Evolutionary conservation across 1,284 basidiomycete species (phyloP).

Genomic region (Papiliotrema laurentii): DNA sequence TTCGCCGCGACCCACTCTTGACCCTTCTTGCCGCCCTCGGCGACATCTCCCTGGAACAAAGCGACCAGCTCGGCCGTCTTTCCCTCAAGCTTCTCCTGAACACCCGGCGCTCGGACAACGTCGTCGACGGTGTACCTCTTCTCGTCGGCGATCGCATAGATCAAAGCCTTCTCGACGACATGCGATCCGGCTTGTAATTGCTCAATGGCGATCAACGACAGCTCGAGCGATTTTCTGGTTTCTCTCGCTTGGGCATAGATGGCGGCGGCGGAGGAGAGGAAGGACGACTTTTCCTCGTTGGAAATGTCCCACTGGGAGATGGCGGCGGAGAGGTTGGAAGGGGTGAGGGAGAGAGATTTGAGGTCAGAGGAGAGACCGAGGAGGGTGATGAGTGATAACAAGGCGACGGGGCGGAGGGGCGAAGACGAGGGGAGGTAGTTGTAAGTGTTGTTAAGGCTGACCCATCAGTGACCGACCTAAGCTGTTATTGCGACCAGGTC

Average conservation of each 20-base stretch:
- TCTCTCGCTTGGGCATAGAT: slow-evolving; percentile 59
- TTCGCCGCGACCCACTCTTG: slow-evolving; percentile 63
- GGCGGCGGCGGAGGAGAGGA: slow-evolving; percentile 64
- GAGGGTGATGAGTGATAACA: slow-evolving; percentile 62
- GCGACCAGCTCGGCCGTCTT: slow-evolving; percentile 36
- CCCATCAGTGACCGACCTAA: slow-evolving; percentile 3
- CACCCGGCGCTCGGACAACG: slow-evolving; percentile 53
- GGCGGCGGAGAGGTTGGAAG: slow-evolving; percentile 65
- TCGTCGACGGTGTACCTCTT: slow-evolving; percentile 73
- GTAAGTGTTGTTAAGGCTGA: slow-evolving; percentile 80
- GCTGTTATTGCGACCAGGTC: not conserved
- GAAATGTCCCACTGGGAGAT: slow-evolving; percentile 71
- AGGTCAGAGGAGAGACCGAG: slow-evolving; percentile 60
- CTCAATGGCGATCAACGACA: slow-evolving; percentile 53
- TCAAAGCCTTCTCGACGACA: slow-evolving; percentile 40
- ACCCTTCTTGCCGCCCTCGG: slow-evolving; percentile 63
- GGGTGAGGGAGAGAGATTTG: slow-evolving; percentile 61
- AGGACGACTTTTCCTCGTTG: slow-evolving; percentile 61
- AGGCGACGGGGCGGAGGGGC: slow-evolving; percentile 61
- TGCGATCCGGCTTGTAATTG: slow-evolving; percentile 53
- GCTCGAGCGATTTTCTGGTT: slow-evolving; percentile 51
- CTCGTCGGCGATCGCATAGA: slow-evolving; percentile 63
- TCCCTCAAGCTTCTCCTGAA: slow-evolving; percentile 28
- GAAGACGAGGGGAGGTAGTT: slow-evolving; percentile 71
- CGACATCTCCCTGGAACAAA: slow-evolving; percentile 58